Evolutionary conservation across 371 early-diverging fungal species (phyloP), one percentile per base, ranked within the genome.

Genomic region (Capniomyces stellatus): DNA sequence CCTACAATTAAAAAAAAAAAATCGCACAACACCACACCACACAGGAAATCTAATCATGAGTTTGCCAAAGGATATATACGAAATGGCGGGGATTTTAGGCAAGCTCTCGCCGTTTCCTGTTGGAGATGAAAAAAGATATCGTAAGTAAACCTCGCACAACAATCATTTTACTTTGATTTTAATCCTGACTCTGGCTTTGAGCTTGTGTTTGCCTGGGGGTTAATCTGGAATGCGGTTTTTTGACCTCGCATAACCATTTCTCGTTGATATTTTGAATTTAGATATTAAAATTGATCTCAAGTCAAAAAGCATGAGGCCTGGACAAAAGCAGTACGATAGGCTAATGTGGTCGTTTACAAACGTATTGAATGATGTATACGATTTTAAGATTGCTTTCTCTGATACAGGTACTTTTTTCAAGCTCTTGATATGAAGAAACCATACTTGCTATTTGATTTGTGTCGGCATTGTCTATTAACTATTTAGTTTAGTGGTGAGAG

Each of bases 21-120:
- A n/a, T n/a, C n/a, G n/a, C n/a, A n/a, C n/a, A n/a, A n/a, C n/a
- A n/a, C n/a, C n/a, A n/a, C n/a, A n/a, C n/a, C n/a, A n/a, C n/a
- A n/a, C 28, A 49, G 65, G 67, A 1, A 54, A 15, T 1, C 54
- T 67, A 31, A 40, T 63, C 0, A 30, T 65, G 28, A 67, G 60
- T 40, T 47, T 67, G 18, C 53, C 56, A 51, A 67, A 67, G 44
- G 67, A 67, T 42, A 61, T 67, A 1, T 67, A 67, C 23, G 69
- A 67, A 41, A 40, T 31, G 2, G 39, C 62, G 3, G 67, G 67
- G 0, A 19, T 67, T 28, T 54, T 53, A 0, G 67, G 67, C 0
- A 31, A 46, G 3, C 52, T 39, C 31, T 56, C 67, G n/a, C 40
- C 54, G 51, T 63, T 67, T 24, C 67, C 67, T n/a, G 30, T 30